A percentile compares a stretch with the other conserved stretches of the same genome.
phyloP scores from a whole-genome alignment of 2,329 filamentous ascomycete genomes.

The Fusarium chlamydosporum region DNA sequence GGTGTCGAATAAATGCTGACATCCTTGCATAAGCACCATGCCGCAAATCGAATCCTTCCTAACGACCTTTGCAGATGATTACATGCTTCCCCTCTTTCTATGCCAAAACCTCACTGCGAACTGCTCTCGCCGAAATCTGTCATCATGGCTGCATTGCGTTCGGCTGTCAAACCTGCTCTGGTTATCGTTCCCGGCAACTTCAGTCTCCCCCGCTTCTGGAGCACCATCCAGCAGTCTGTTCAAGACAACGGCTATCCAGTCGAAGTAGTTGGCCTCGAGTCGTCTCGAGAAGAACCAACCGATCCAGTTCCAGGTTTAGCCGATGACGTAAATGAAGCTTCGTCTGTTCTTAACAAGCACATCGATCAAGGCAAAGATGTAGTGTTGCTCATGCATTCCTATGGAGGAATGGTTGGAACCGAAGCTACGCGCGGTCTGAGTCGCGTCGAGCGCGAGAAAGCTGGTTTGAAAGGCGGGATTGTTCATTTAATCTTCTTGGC shows the following conservation, averaged over 20 bases:
- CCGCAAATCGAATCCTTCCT: not conserved
- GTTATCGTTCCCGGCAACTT: slow-evolving; percentile 23
- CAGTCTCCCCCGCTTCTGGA: slow-evolving; percentile 22
- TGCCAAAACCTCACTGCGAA: fast-evolving
- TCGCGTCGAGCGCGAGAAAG: not conserved
- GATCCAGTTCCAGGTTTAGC: slow-evolving; percentile 20
- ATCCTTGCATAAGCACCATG: not conserved
- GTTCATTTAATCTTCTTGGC: slow-evolving; percentile 10
- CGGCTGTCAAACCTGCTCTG: not conserved
- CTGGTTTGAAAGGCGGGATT: slow-evolving; percentile 4
- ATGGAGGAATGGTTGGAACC: slow-evolving; percentile 24
- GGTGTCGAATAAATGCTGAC: not conserved
- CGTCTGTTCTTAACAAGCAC: slow-evolving; percentile 1
- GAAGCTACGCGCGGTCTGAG: slow-evolving; percentile 13
- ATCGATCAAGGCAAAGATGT: slow-evolving; percentile 1
- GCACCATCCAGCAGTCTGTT: not conserved
- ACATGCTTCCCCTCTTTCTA: not conserved
- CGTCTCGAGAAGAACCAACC: slow-evolving; percentile 2
- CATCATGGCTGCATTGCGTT: not conserved
- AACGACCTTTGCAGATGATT: not conserved
- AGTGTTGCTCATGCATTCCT: slow-evolving; percentile 28
- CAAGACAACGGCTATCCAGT: not conserved
- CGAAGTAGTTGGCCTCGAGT: slow-evolving; percentile 9
- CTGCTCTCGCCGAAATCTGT: fast-evolving
- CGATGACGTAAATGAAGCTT: slow-evolving; percentile 11